Evolutionary conservation across 2,329 filamentous ascomycete genomes (phyloP).

Genomic region (Colletotrichum coccodes): DNA sequence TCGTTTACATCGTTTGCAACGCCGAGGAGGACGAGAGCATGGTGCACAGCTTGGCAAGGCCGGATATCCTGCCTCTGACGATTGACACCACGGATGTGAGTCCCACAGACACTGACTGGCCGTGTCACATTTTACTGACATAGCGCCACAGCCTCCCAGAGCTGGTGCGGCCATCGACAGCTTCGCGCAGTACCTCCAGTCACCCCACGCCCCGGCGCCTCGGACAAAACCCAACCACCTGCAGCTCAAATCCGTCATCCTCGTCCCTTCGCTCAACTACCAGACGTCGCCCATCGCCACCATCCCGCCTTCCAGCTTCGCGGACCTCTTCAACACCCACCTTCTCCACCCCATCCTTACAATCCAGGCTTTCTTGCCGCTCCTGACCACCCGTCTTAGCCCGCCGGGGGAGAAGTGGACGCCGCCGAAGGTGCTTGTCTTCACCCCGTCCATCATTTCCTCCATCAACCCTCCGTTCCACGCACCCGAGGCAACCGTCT

Average conservation of each 20-base stretch:
- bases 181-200: conserved; percentile 77
- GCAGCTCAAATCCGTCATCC: conserved; percentile 80
- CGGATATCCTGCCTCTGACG: conserved; percentile 83
- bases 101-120: conserved; percentile 31
- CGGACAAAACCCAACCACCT: conserved; percentile 81
- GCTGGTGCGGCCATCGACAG: conserved; percentile 76
- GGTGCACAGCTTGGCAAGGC: conserved; percentile 79
- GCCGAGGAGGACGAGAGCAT: conserved; percentile 86
- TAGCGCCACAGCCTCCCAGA: conserved; percentile 66
- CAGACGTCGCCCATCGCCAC: conserved; percentile 87
- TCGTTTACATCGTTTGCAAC: conserved; percentile 90
- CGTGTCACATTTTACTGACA: conserved; percentile 12
- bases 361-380: conserved; percentile 87
- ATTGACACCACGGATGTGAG: conserved; percentile 85
- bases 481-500: conserved; percentile 86
- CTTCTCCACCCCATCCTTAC: conserved; percentile 90
- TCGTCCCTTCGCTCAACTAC: conserved; percentile 85
- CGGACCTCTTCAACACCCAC: conserved; percentile 91
- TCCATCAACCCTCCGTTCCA: conserved; percentile 83
- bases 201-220: conserved; percentile 80
- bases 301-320: conserved; percentile 84
- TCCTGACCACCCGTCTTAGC: conserved; percentile 72
- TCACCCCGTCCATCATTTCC: conserved; percentile 84
- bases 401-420: conserved; percentile 60
- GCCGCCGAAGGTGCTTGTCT: conserved; percentile 76